phyloP scores from a whole-genome alignment of 2,329 filamentous ascomycete genomes.

The Penicillium occitanis region DNA sequence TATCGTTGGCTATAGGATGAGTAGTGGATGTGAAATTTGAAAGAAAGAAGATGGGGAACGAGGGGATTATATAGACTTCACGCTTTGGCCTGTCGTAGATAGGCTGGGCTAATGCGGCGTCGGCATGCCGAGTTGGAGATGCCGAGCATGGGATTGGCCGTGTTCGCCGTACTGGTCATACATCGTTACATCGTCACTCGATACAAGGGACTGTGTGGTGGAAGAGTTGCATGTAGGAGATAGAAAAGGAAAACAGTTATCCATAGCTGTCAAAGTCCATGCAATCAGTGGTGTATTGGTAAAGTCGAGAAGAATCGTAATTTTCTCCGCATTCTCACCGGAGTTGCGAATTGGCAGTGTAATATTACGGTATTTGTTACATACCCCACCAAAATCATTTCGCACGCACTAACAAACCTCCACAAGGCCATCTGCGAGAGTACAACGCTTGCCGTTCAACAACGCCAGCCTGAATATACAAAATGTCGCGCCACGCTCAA shows the following conservation, averaged over 20 bases:
- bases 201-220: not conserved
- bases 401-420: slow-evolving; percentile 5
- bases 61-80: not conserved
- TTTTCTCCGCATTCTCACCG: not conserved
- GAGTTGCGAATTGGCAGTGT: not conserved
- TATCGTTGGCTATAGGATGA: not conserved
- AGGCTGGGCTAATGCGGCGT: slow-evolving; percentile 12
- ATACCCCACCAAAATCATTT: slow-evolving; percentile 11
- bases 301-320: not conserved
- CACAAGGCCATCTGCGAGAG: not conserved
- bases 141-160: slow-evolving; percentile 33
- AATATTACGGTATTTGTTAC: not conserved
- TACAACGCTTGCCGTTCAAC: too few species aligned
- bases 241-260: not conserved
- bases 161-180: slow-evolving; percentile 19
- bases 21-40: not conserved
- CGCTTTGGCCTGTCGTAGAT: not conserved
- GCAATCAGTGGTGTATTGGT: not conserved
- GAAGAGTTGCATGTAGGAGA: not conserved
- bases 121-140: slow-evolving; percentile 32
- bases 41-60: not conserved
- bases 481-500: slow-evolving; percentile 74
- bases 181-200: not conserved
- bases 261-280: not conserved
- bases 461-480: not conserved